These are phyloP conservation scores for Lichtheimia corymbifera DNA, from an alignment of 371 early-diverging fungal species.

Conservation along the genomic window DNA sequence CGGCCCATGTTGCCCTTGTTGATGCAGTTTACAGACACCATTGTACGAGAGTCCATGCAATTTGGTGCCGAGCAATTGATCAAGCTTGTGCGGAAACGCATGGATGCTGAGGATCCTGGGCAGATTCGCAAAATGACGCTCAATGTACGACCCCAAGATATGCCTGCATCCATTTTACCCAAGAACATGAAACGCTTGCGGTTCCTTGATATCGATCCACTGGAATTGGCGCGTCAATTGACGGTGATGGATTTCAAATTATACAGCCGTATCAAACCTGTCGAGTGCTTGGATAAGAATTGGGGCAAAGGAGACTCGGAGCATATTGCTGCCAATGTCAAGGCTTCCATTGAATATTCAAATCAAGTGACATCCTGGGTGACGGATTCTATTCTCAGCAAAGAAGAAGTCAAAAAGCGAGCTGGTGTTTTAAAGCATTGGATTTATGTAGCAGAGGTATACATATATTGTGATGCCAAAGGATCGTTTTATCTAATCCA, in stretches of 20 bases:
- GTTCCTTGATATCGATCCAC: slow-evolving; percentile 77
- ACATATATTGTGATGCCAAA: not conserved
- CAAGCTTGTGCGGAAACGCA: slow-evolving; percentile 72
- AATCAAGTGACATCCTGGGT: slow-evolving; percentile 90
- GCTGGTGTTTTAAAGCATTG: slow-evolving; percentile 77
- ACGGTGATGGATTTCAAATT: slow-evolving; percentile 76
- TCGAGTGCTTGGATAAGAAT: slow-evolving; percentile 78
- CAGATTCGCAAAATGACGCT: slow-evolving; percentile 70
- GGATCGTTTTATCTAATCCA: too few relatives aligned
- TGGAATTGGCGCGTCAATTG: slow-evolving; percentile 86
- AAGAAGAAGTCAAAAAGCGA: slow-evolving; percentile 80
- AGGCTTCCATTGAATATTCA: slow-evolving; percentile 65
- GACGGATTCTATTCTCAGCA: slow-evolving; percentile 77
- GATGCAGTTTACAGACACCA: slow-evolving; percentile 72
- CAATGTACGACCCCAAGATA: slow-evolving; percentile 60
- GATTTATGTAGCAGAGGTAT: slow-evolving; percentile 81
- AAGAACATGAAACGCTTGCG: slow-evolving; percentile 61
- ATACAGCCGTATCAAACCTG: slow-evolving; percentile 70
- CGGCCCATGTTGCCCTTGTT: slow-evolving; percentile 63
- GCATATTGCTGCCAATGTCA: slow-evolving; percentile 63
- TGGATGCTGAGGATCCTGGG: slow-evolving; percentile 58
- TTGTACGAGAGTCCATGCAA: slow-evolving; percentile 73
- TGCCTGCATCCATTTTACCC: slow-evolving; percentile 75
- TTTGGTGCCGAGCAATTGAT: slow-evolving; percentile 74
- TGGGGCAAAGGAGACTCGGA: slow-evolving; percentile 70